Evolutionary conservation across 768 basidiomycete species (phyloP), one percentile per base, ranked within the genome.

Genomic region (Inosperma sp.): DNA sequence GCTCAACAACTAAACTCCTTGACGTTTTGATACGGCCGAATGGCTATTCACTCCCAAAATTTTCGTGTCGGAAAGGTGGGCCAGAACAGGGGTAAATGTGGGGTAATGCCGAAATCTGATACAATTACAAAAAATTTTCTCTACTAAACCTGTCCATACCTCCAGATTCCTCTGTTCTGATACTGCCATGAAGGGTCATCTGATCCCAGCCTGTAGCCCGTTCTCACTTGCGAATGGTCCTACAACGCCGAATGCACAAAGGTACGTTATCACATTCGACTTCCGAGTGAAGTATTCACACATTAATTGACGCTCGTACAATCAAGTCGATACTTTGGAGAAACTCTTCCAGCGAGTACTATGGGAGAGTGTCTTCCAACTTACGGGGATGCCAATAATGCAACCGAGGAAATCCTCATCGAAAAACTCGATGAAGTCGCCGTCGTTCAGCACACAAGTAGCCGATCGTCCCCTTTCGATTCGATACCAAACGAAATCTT

Each of bases 401-500:
- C 40, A 8, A 23, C 23, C n/a, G 49, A 52, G 13, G 51, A 30
- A 34, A 37, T 40, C 17, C 37, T 52, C 8, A 4, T 47, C 7
- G 16, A 33, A 26, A 52, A 54, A 16, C 49, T 52, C 16, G 21
- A 36, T 25, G 19, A 25, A 16, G 29, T 23, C 17, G 50, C 30
- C 14, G 52, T 10, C 41, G 13, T 33, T 29, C 13, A n/a, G 27
- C 21, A 5, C 29, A 1, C 34, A 30, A 6, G 42, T 40, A 2
- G n/a, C 25, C 5, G 19, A 12, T 35, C 42, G 12, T 59, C 53
- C 16, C 55, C 56, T n/a, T 51, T 65, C n/a, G 63, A 65, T 40
- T 30, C 30, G 5, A 43, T 68, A 22, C 66, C 67, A 6, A 66
- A 61, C 45, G 67, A 68, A 48, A 48, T 67, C 17, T 47, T 68